Base-by-base conservation (phyloP, 1,284 basidiomycete species). In the Ganoderma leucocontextum region DNA sequence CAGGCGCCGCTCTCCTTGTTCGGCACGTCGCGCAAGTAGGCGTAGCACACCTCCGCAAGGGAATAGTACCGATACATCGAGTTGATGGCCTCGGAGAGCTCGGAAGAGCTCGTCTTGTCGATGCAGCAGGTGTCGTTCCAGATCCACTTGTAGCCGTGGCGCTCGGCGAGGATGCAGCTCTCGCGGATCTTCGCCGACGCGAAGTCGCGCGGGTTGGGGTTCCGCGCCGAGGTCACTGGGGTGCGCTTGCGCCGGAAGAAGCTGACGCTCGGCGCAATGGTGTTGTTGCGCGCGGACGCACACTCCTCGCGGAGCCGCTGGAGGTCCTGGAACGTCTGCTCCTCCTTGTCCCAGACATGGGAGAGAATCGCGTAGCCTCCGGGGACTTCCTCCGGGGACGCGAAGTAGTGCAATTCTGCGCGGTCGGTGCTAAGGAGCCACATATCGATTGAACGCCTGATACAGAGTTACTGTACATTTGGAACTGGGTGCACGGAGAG, bases 41-140 rank as follows among this genome's bases (percentile, higher is more conserved):
- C 66, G 41, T 52, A 63, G 57, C 66, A 67, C 4, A 63, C 47
- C 25, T 44, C 44, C 4, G 62, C 35, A 1, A 41, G 36, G 19
- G 62, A 52, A 38, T 67, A 67, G 57, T 64, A 67, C 9, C 47
- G 55, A 6, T 42, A 67, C 66, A 67, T 67, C 12, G 65, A 67
- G 39, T 67, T 67, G 65, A 67, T 67, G 4, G 61, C 65, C 13
- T 67, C 66, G 4, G 66, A 67, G 25, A 63, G 66, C 47, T 63
- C 66, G 6, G 66, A 44, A 39, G 49, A 59, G 49, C 66, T 61
- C 52, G 62, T 60, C 59, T 67, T 67, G 62, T 67, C 55, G 62
- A 67, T 67, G 57, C 66, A 67, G 36, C 62, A 63, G 6, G 57
- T 67, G 41, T 67, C 66, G 22, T 35, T 44, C 66, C 66, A 67